Evolutionary conservation across 2,329 filamentous ascomycete genomes (phyloP).

Genomic region (Didymella glomerata): DNA sequence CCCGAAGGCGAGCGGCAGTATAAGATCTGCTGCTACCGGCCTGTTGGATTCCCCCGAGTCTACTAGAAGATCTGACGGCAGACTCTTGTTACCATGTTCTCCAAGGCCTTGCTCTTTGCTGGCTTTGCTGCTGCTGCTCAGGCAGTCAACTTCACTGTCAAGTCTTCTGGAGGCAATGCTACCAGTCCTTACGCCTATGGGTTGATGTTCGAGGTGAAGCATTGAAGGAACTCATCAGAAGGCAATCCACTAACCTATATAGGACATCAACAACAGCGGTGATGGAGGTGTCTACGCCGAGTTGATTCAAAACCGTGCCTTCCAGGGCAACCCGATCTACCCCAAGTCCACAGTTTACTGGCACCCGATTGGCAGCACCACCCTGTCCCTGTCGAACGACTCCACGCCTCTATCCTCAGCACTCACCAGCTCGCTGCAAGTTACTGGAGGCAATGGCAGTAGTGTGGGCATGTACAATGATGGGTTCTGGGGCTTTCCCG

Average conservation of each 20-base stretch:
- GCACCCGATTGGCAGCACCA: constrained; percentile 2
- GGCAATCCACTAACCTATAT: background rate
- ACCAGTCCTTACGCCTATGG: background rate
- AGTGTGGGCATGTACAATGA: constrained; percentile 6
- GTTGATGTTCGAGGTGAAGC: background rate
- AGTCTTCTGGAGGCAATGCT: background rate
- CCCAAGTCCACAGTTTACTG: background rate
- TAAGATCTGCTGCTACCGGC: background rate
- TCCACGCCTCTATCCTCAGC: constrained; percentile 3
- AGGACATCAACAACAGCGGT: background rate
- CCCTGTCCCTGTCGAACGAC: constrained; percentile 3
- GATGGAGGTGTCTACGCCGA: background rate
- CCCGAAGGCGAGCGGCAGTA: background rate
- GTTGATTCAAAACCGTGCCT: background rate
- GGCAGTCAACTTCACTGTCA: background rate
- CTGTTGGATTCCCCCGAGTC: background rate
- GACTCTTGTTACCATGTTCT: background rate
- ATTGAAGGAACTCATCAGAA: background rate
- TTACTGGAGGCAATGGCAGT: background rate
- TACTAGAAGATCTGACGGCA: background rate
- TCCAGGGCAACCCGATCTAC: background rate
- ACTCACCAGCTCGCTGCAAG: constrained; percentile 1
- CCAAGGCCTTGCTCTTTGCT: background rate
- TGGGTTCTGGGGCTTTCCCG: constrained; percentile 2
- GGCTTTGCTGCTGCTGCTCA: background rate